These are phyloP conservation scores for Plantago rigida DNA, from an alignment of 305 asterid species.

Conservation along the genomic window DNA sequence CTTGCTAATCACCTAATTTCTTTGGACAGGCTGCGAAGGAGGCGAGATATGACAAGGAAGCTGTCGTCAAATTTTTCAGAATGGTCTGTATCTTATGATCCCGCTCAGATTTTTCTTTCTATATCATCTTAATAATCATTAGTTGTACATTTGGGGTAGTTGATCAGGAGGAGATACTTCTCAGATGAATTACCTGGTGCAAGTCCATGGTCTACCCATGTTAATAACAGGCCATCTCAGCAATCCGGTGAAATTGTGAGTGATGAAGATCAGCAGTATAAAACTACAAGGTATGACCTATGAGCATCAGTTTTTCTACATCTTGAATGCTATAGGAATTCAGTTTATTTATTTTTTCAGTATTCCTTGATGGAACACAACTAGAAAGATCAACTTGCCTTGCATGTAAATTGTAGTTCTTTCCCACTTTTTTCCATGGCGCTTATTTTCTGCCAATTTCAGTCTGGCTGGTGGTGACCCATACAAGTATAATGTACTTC, in stretches of 20 bases:
- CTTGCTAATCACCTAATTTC: constrained; percentile 8
- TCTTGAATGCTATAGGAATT: background rate
- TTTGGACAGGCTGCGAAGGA: constrained; percentile 58
- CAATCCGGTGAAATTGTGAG: constrained; percentile 59
- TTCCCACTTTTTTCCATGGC: background rate
- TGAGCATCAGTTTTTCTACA: background rate
- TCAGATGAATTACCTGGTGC: constrained; percentile 77
- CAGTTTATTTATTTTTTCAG: background rate
- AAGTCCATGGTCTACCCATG: constrained; percentile 48
- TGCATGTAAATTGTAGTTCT: background rate
- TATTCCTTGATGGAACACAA: background rate
- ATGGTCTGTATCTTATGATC: constrained; percentile 43
- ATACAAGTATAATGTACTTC: constrained; percentile 63
- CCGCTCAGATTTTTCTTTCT: constrained; percentile 4
- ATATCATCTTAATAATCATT: constrained; percentile 23
- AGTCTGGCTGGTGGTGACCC: constrained; percentile 45
- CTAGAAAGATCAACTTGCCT: background rate
- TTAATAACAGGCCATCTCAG: constrained; percentile 34
- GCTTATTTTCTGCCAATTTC: constrained; percentile 21
- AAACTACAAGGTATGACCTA: constrained; percentile 46
- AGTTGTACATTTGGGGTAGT: constrained; percentile 35
- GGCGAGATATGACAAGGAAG: constrained; percentile 89
- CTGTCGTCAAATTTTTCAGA: constrained; percentile 68
- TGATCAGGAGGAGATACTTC: constrained; percentile 88
- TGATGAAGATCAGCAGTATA: constrained; percentile 61